phyloP scores from a whole-genome alignment of 257 asterid species.

The Primulina huaijiensis region DNA sequence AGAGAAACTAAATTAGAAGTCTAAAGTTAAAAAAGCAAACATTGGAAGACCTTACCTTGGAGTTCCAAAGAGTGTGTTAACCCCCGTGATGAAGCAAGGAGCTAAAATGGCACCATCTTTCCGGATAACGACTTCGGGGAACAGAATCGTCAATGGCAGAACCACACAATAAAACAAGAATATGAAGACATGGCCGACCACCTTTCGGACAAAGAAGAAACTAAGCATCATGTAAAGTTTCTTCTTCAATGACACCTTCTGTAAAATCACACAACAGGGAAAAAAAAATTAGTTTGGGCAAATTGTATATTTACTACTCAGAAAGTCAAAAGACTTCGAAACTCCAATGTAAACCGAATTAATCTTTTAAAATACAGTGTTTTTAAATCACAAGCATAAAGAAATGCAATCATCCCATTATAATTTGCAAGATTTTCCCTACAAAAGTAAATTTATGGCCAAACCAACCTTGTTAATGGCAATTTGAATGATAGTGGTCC shows the following conservation, averaged over 20 bases:
- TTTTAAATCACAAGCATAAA: too few relatives aligned
- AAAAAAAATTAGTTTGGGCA: too few relatives aligned
- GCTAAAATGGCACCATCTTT: slow-evolving; percentile 65
- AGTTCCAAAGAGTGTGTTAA: slow-evolving; percentile 59
- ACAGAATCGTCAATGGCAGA: slow-evolving; percentile 56
- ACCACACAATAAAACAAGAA: slow-evolving; percentile 66
- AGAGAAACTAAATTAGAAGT: too few relatives aligned
- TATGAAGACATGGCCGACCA: slow-evolving; percentile 57
- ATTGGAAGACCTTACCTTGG: slow-evolving; percentile 43
- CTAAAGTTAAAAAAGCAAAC: too few relatives aligned
- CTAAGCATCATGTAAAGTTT: slow-evolving; percentile 67
- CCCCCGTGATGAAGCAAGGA: slow-evolving; percentile 45
- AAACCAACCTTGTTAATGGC: slow-evolving; percentile 50
- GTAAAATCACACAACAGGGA: slow-evolving; percentile 19
- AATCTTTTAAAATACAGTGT: too few relatives aligned
- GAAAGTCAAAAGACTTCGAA: too few relatives aligned
- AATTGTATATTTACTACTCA: too few relatives aligned
- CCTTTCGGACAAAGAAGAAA: slow-evolving; percentile 72
- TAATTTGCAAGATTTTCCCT: too few relatives aligned
- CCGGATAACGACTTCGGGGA: slow-evolving; percentile 64
- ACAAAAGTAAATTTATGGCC: background rate
- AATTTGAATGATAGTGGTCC: slow-evolving; percentile 55
- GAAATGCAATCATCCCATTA: too few relatives aligned
- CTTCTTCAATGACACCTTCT: slow-evolving; percentile 60
- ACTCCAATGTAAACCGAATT: too few relatives aligned